phyloP scores from a whole-genome alignment of 129 eudicot genomes.

The Oenanthe sinensis region DNA sequence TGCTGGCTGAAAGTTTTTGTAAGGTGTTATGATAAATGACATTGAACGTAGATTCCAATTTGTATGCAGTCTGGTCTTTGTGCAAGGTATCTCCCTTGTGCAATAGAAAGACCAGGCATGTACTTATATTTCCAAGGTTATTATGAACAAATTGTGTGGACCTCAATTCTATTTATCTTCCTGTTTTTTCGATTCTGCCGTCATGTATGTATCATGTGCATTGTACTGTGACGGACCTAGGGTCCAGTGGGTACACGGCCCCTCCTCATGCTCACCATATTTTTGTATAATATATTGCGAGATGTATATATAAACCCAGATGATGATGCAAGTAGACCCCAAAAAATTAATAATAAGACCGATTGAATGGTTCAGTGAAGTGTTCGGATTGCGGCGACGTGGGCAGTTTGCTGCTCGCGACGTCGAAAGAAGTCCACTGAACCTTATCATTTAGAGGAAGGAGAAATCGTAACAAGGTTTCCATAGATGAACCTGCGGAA shows the following conservation, averaged over 20 bases:
- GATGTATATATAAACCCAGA: background rate
- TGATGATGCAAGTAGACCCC: background rate
- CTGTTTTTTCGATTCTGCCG: background rate
- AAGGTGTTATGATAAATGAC: background rate
- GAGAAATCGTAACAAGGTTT: no score
- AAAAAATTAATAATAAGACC: background rate
- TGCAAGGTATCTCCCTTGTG: background rate
- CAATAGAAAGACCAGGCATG: no score
- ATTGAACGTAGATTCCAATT: background rate
- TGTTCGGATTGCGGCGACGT: no score
- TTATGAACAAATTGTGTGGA: background rate
- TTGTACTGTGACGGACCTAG: background rate
- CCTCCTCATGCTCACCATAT: background rate
- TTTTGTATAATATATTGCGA: background rate
- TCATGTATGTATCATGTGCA: background rate
- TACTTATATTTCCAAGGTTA: no score
- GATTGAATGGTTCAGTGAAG: no score
- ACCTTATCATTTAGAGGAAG: no score
- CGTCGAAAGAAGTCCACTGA: no score
- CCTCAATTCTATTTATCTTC: background rate
- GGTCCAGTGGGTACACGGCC: background rate
- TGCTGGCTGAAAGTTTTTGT: background rate
- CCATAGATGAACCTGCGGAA: no score
- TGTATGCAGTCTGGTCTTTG: background rate
- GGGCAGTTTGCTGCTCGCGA: no score